Evolutionary conservation across 1,139 yeast genomes (phyloP), one percentile per base, ranked within the genome.

Genomic region (Spathaspora sp.): DNA sequence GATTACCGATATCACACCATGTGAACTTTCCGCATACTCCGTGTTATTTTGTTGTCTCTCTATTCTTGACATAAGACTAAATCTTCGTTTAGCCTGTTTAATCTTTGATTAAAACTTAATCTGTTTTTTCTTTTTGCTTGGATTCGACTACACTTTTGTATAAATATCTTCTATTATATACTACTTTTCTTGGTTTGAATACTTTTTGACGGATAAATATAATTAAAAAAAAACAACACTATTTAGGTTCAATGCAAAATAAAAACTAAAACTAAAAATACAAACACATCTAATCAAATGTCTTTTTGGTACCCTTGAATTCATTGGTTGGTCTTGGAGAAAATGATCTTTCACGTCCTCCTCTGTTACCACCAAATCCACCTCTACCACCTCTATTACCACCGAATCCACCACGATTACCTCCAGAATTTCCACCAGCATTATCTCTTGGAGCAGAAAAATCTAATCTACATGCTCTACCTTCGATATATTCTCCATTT

Each of bases 391-490:
- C 66, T 10, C 31, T 15, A 38, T 64, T 50, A 46, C 45, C 47
- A 51, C 66, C 64, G 17, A 42, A 43, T 8, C 58, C 58, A 44
- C 62, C 58, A 53, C 65, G 56, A 33, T 59, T 58, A 48, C 56
- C 53, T 53, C 61, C 61, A 34, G 59, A 57, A 47, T 56, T 53
- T 53, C 61, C 61, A 61, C 63, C 62, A 62, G 65, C 61, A 59
- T 65, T 64, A 54, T 84, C 89, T 73, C 88, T 88, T 68, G 99
- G 98, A 52, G 96, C 82, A 44, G 97, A 88, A 80, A 68, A 93
- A 74, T 93, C 99, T 58, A 93, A 80, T 80, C 99, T 89, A 60
- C 95, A 87, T 53, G 97, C 82, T 77, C 99, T 87, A 58, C 96
- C 96, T 58, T 84, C 91, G 60, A 93, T 78, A 74, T 84, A 81